phyloP scores from a whole-genome alignment of 2,329 filamentous ascomycete genomes.

The Nannizziopsis arthrosporioides region DNA sequence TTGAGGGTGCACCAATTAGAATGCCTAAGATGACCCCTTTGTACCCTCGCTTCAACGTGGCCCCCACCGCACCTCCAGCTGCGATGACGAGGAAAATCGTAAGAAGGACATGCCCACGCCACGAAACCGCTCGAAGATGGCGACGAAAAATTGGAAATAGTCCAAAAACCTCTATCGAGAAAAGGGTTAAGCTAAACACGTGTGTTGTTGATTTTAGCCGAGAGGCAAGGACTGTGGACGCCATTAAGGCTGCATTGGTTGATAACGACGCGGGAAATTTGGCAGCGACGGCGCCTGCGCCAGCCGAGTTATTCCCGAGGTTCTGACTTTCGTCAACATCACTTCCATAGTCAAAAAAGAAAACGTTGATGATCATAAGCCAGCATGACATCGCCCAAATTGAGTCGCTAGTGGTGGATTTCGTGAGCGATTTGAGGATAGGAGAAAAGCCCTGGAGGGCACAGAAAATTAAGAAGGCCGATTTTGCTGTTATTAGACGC shows the following conservation, averaged over 20 bases:
- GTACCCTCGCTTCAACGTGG: conserved; percentile 45
- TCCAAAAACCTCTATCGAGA: conserved; percentile 94
- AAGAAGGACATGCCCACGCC: conserved; percentile 65
- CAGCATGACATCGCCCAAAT: conserved; percentile 97
- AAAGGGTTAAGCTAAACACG: conserved; percentile 88
- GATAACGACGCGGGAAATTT: conserved; percentile 56
- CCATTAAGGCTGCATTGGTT: conserved; percentile 94
- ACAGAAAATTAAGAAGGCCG: conserved; percentile 82
- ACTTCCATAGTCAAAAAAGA: conserved; percentile 93
- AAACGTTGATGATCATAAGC: conserved; percentile 88
- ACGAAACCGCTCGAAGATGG: conserved; percentile 69
- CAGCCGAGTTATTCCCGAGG: conserved; percentile 8
- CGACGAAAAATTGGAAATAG: conserved; percentile 95
- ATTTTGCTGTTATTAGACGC: conserved; percentile 73
- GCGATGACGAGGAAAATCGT: conserved; percentile 66
- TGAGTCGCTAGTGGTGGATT: conserved; percentile 80
- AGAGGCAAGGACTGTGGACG: conserved; percentile 83
- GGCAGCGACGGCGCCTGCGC: conserved; percentile 30
- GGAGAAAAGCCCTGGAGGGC: conserved; percentile 84
- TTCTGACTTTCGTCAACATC: conserved; percentile 2
- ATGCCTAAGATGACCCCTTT: conserved; percentile 56
- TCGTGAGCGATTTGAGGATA: conserved; percentile 91
- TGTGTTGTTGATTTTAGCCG: conserved; percentile 80
- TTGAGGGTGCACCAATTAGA: conserved; percentile 60
- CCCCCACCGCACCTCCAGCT: conserved; percentile 65